Evolutionary conservation across 2,329 filamentous ascomycete species (phyloP).

Genomic region (Fusarium sp.): DNA sequence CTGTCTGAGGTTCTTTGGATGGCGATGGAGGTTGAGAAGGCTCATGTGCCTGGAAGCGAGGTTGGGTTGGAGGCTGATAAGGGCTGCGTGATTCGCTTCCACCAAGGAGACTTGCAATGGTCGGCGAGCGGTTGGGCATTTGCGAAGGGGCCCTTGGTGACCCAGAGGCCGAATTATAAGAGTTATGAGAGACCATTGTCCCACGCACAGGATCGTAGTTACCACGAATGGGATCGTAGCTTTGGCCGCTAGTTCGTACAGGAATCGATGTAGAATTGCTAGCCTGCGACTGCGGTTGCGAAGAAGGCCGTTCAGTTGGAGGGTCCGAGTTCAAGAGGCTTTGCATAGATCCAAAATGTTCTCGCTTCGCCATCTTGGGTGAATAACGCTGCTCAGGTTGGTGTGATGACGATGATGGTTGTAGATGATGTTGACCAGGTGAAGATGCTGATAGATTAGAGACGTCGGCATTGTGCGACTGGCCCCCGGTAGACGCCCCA

Average conservation of each 20-base stretch:
- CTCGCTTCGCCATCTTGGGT: conserved; percentile 63
- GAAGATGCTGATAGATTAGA: conserved; percentile 42
- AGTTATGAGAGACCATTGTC: conserved; percentile 67
- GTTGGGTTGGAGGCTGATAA: conserved; percentile 44
- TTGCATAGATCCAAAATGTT: conserved; percentile 64
- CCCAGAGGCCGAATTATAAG: conserved; percentile 57
- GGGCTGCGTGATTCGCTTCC: conserved; percentile 43
- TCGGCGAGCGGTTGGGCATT: conserved; percentile 71
- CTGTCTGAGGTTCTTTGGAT: conserved; percentile 50
- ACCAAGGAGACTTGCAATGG: conserved; percentile 87
- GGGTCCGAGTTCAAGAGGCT: conserved; percentile 66
- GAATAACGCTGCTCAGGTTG: conserved; percentile 51
- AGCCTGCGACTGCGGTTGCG: conserved; percentile 42
- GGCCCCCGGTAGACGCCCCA: conserved; percentile 39
- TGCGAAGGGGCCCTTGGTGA: conserved; percentile 61
- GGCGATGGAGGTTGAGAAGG: conserved; percentile 58
- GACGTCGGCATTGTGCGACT: conserved; percentile 40
- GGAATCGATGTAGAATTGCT: conserved; percentile 58
- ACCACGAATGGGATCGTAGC: conserved; percentile 91
- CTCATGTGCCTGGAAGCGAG: conserved; percentile 51
- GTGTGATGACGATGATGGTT: conserved; percentile 40
- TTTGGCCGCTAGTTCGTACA: conserved; percentile 77
- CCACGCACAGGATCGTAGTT: conserved; percentile 73
- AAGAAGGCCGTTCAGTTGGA: conserved; percentile 39
- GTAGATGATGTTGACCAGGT: conserved; percentile 48